Percentiles rank a stretch among this genome's conserved stretches.
phyloP scores from a whole-genome alignment of 495 filamentous ascomycete species.

The Poronia punctata region DNA sequence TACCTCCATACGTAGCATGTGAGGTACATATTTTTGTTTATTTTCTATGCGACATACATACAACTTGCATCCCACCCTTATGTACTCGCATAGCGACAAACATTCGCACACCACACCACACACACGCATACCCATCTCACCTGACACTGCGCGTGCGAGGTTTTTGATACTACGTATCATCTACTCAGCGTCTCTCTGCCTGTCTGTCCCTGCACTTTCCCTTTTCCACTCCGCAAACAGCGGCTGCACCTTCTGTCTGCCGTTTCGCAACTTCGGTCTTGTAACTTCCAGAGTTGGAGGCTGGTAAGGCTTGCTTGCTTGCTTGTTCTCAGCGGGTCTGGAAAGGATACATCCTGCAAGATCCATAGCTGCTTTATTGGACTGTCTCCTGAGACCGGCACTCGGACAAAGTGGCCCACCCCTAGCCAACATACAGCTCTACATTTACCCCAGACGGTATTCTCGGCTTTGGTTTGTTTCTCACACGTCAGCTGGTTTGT shows the following conservation, averaged over 20 bases:
- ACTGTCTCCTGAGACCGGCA: too few species aligned
- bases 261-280: too few species aligned
- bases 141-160: slow-evolving; percentile 3
- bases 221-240: slow-evolving; percentile 3
- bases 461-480: not conserved
- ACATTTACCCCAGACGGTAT: not conserved
- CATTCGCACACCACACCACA: not conserved
- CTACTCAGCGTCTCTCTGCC: too few species aligned
- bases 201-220: too few species aligned
- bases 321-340: slow-evolving; percentile 2
- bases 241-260: slow-evolving; percentile 2
- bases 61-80: not conserved
- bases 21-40: too few species aligned
- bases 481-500: not conserved
- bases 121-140: not conserved
- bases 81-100: not conserved
- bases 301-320: too few species aligned
- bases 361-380: too few species aligned
- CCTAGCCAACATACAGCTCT: not conserved
- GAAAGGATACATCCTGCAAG: not conserved
- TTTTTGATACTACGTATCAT: slow-evolving; percentile 1
- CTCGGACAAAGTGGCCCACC: too few species aligned
- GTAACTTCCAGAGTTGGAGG: too few species aligned
- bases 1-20: too few species aligned
- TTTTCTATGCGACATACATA: too few species aligned